A percentile compares a stretch with the other conserved stretches of the same genome.
Conservation (phyloP, 2,329 filamentous ascomycete species). For the Hypoxylon sp. region DNA sequence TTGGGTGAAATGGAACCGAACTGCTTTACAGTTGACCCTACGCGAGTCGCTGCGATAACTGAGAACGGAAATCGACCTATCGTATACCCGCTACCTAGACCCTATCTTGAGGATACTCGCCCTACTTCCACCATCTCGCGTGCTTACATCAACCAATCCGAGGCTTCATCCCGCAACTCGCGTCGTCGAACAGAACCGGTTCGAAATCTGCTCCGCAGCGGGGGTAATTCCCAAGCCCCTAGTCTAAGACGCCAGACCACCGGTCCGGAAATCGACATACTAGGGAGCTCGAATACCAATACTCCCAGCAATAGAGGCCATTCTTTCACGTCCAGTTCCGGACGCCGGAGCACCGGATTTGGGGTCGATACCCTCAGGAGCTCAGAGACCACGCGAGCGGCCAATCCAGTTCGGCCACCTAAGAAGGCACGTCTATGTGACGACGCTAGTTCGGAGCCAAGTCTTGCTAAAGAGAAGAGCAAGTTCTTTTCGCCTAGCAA, state of each 20-base stretch:
- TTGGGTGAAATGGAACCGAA: constrained; percentile 76
- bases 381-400: constrained; percentile 29
- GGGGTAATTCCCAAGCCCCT: constrained; percentile 48
- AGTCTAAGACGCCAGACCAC: constrained; percentile 51
- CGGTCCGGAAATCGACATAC: constrained; percentile 24
- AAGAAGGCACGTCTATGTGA: constrained; percentile 72
- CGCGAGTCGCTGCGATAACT: constrained; percentile 64
- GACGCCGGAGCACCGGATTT: constrained; percentile 47
- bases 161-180: constrained; percentile 59
- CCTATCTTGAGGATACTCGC: constrained; percentile 64
- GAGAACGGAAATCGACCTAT: constrained; percentile 66
- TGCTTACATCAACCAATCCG: constrained; percentile 50
- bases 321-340: constrained; percentile 49
- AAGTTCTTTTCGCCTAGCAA: constrained; percentile 65
- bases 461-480: constrained; percentile 62
- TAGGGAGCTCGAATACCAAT: constrained; percentile 58
- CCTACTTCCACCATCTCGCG: constrained; percentile 46
- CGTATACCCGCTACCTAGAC: constrained; percentile 72
- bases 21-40: constrained; percentile 69
- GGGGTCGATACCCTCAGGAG: constrained; percentile 24
- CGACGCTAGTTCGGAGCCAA: constrained; percentile 55
- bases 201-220: constrained; percentile 59
- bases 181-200: constrained; percentile 70
- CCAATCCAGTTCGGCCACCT: constrained; percentile 58
- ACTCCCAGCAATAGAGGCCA: constrained; percentile 56